Conservation (phyloP, 2,329 filamentous ascomycete genomes). For the Penicillium janthinellum region DNA sequence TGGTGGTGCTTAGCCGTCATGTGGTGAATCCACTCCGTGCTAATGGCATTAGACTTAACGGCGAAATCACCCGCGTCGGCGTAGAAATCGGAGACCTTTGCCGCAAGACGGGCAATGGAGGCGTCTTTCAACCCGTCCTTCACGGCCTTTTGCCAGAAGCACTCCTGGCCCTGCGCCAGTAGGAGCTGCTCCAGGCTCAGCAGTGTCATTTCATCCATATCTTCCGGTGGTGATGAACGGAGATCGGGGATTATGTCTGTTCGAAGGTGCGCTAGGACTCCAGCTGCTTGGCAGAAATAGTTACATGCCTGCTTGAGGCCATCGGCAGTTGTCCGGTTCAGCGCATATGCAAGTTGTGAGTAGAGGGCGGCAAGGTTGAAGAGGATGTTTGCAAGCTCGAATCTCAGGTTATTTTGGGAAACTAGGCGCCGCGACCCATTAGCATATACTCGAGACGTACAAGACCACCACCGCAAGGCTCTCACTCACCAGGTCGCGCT, state of each 20-base stretch:
- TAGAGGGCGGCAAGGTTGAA: conserved; percentile 94
- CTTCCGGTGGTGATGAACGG: conserved; percentile 81
- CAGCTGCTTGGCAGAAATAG: conserved; percentile 85
- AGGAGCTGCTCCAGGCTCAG: conserved; percentile 81
- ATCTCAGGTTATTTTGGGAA: conserved; percentile 67
- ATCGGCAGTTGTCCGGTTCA: conserved; percentile 75
- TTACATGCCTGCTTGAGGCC: conserved; percentile 86
- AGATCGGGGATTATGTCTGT: conserved; percentile 77
- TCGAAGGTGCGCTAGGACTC: conserved; percentile 78
- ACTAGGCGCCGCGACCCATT: conserved; percentile 34
- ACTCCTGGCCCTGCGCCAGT: conserved; percentile 92
- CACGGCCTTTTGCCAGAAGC: conserved; percentile 96
- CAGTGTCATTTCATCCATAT: conserved; percentile 89
- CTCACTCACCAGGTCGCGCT: conserved; percentile 60
- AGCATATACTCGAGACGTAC: not conserved
- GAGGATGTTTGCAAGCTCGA: conserved; percentile 88
- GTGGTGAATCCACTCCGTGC: conserved; percentile 96
- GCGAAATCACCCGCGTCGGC: conserved; percentile 80
- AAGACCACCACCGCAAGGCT: not conserved
- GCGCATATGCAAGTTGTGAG: conserved; percentile 82
- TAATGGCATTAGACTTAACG: conserved; percentile 84
- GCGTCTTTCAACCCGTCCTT: conserved; percentile 92
- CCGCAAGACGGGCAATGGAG: conserved; percentile 86
- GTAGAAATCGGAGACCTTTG: conserved; percentile 89
- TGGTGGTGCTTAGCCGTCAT: conserved; percentile 97